phyloP scores from a whole-genome alignment of 2,329 filamentous ascomycete species.

The Capronia americana region DNA sequence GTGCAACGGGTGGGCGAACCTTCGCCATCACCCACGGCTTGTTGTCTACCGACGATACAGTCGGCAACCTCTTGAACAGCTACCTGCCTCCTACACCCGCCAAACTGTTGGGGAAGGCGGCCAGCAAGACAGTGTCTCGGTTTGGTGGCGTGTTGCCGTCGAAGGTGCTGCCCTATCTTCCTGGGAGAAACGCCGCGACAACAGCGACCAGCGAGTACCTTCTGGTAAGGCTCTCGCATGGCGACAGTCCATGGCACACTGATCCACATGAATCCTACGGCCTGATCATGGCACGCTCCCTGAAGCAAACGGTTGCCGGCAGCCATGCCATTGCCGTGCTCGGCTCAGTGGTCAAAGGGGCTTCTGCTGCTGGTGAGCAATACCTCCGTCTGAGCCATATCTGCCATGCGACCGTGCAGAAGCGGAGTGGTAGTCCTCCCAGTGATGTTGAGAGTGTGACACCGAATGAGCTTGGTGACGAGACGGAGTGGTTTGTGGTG shows the following conservation, averaged over 20 bases:
- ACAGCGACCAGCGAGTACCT: background rate
- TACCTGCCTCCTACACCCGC: background rate
- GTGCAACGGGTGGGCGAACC: background rate
- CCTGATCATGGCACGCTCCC: slow-evolving; percentile 1
- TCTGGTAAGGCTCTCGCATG: background rate
- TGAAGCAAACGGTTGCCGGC: background rate
- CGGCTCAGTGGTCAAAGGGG: background rate
- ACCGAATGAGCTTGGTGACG: background rate
- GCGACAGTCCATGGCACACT: background rate
- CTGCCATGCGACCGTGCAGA: background rate
- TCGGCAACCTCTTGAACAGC: background rate
- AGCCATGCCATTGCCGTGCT: background rate
- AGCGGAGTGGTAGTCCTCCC: background rate
- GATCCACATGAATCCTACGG: background rate
- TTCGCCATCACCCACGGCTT: background rate
- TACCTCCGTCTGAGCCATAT: background rate
- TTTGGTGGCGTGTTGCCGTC: slow-evolving; percentile 1
- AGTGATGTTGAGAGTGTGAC: background rate
- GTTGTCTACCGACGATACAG: background rate
- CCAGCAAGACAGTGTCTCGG: background rate
- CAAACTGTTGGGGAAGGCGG: slow-evolving; percentile 3
- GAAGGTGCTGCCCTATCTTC: slow-evolving; percentile 4
- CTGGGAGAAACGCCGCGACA: background rate
- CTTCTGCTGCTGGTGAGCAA: background rate
- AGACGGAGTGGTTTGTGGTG: background rate